Conservation (phyloP, 176 grass and related monocot species). For the Hsuehochloa calcarea region DNA sequence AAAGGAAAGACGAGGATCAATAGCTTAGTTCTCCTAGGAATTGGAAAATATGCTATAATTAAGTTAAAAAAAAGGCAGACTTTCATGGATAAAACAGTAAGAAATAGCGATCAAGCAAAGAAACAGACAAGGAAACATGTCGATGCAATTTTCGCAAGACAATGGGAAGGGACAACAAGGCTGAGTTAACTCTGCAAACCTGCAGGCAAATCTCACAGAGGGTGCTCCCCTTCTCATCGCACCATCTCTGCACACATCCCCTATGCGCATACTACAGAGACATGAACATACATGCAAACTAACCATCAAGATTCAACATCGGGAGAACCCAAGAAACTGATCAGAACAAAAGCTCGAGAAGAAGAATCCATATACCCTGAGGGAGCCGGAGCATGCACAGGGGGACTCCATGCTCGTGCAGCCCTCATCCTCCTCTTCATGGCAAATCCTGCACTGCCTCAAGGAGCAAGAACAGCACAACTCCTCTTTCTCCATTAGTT, state of each 20-base stretch:
- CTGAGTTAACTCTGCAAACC: slow-evolving; percentile 31
- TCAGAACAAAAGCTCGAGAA: background rate
- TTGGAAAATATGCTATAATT: background rate
- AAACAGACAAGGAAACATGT: background rate
- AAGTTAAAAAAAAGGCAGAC: background rate
- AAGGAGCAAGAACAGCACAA: slow-evolving; percentile 9
- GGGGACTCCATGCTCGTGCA: slow-evolving; percentile 68
- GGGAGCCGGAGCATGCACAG: slow-evolving; percentile 76
- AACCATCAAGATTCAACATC: background rate
- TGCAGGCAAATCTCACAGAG: slow-evolving; percentile 91
- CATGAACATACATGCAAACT: background rate
- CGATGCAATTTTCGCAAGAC: background rate
- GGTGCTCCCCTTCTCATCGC: slow-evolving; percentile 89
- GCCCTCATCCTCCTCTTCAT: slow-evolving; percentile 63
- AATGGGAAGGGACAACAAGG: background rate
- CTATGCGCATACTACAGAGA: slow-evolving; percentile 68
- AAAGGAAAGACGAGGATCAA: background rate
- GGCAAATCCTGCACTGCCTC: slow-evolving; percentile 81
- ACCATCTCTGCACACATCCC: slow-evolving; percentile 94
- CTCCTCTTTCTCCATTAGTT: slow-evolving; percentile 18
- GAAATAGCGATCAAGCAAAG: background rate
- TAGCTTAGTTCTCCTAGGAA: background rate
- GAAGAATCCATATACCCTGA: slow-evolving; percentile 44
- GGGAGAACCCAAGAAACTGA: background rate
- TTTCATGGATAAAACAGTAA: slow-evolving; percentile 24